These are phyloP conservation scores for Tagetes erecta DNA, from an alignment of 129 eudicot genomes.

Conservation along the genomic window DNA sequence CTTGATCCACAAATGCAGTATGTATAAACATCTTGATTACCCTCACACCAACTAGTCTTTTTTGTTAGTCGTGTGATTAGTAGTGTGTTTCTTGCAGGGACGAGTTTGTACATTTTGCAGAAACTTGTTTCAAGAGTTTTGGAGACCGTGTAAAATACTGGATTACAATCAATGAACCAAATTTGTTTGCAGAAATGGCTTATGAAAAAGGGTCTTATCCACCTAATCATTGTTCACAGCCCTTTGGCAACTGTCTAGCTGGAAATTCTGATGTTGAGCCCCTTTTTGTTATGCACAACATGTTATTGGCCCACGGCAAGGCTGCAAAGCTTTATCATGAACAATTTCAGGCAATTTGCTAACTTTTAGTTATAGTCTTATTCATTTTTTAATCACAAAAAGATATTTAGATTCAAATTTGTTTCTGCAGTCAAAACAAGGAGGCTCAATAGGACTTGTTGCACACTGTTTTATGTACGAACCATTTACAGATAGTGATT, in stretches of 20 bases:
- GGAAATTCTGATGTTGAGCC: constrained; percentile 87
- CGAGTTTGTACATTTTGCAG: constrained; percentile 72
- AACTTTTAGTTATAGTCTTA: neutral
- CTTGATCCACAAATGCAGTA: constrained; percentile 80
- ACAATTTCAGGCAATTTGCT: constrained; percentile 50
- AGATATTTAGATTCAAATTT: neutral
- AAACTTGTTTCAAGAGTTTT: constrained; percentile 65
- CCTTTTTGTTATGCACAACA: constrained; percentile 60
- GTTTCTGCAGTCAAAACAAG: constrained; percentile 47
- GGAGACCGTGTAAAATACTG: constrained; percentile 88
- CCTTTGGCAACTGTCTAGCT: constrained; percentile 65
- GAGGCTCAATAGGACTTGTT: constrained; percentile 59
- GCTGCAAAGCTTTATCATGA: constrained; percentile 62
- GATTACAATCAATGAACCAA: constrained; percentile 83
- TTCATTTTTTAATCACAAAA: neutral
- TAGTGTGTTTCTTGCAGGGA: constrained; percentile 51
- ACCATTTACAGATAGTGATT: constrained; percentile 52
- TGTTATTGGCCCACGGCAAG: constrained; percentile 75
- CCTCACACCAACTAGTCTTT: neutral
- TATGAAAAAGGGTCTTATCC: constrained; percentile 52
- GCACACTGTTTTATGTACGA: constrained; percentile 41
- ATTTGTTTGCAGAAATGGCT: constrained; percentile 39
- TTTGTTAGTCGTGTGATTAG: neutral
- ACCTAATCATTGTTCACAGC: constrained; percentile 74
- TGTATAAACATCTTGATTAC: constrained; percentile 10